phyloP scores from a whole-genome alignment of 305 asterid species.

The Euphrasia arctica region DNA sequence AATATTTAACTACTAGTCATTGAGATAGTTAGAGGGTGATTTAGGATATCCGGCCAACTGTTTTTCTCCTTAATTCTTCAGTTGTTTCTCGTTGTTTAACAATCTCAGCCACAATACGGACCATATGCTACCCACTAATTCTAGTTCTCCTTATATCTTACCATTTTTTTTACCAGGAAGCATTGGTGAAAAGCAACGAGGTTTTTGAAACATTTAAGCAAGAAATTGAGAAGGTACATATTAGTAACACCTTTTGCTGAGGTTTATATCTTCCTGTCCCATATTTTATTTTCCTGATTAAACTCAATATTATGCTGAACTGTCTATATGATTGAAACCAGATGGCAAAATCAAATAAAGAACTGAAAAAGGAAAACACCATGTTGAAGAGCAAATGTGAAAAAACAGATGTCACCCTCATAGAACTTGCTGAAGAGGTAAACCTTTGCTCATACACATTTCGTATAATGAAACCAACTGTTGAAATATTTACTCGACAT shows the following conservation, averaged over 20 bases:
- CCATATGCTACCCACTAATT: not conserved
- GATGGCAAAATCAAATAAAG: slow-evolving; percentile 94
- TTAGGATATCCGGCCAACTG: not conserved
- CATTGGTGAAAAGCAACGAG: slow-evolving; percentile 92
- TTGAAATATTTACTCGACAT: not conserved
- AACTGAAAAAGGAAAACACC: slow-evolving; percentile 83
- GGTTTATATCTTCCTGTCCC: slow-evolving; percentile 5
- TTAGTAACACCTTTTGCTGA: slow-evolving; percentile 9
- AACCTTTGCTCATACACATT: slow-evolving; percentile 18
- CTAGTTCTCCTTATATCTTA: slow-evolving; percentile 1
- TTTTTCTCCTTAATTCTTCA: slow-evolving; percentile 3
- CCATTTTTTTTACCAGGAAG: slow-evolving; percentile 54
- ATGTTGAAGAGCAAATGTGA: slow-evolving; percentile 78
- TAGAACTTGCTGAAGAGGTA: slow-evolving; percentile 94
- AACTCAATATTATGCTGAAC: slow-evolving; percentile 6
- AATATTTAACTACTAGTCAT: not conserved
- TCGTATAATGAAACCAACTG: not conserved
- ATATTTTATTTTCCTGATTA: slow-evolving; percentile 20
- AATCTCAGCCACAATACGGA: not conserved
- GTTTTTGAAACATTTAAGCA: slow-evolving; percentile 94
- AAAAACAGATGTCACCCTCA: slow-evolving; percentile 78
- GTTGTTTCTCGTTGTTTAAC: not conserved
- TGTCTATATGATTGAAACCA: slow-evolving; percentile 31
- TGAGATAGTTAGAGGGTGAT: not conserved
- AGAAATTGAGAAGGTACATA: slow-evolving; percentile 87